Evolutionary conservation across 2,329 filamentous ascomycete genomes (phyloP), one percentile per base, ranked within the genome.

Genomic region (Colletotrichum magnum): DNA sequence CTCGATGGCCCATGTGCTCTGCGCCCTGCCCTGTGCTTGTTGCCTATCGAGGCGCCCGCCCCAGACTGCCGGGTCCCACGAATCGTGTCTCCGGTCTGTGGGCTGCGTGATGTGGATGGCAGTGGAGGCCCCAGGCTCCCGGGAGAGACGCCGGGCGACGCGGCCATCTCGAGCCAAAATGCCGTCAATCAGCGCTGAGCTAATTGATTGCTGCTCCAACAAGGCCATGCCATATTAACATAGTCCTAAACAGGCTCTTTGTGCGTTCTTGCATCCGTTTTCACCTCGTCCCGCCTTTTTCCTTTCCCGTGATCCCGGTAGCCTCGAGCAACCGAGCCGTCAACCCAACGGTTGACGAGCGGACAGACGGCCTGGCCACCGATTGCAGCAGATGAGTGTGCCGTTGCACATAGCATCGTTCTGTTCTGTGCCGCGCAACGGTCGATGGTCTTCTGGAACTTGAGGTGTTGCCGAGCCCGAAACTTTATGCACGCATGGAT

Each of bases 11-110:
- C 43, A 52, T 51, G 26, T 45, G 18, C 15, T 39, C 24, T 56
- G 43, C 61, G 54, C 60, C 39, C 61, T 36, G 66, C 61, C 62
- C 62, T 66, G 66, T 12, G 28, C 45, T 45, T 48, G 18, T 39
- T 39, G 39, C 24, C 50, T 45, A 59, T 66, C 56, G 50, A n/a
- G 43, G 43, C 45, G 51, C 43, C 56, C 45, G 51, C 43, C 56
- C 66, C 54, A 66, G 45, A 52, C n/a, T 60, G 50, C 50, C 47
- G 62, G 61, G 62, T 47, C 61, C 50, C 43, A 52, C 41, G 65
- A 48, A 52, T 63, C 58, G 43, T 58, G 53, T 41, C 36, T 53
- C 53, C 53, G 43, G 39, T 58, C 16, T 48, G 64, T 50, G 53
- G 21, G 50, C 48, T 47, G 28, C 43, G n/a, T 60, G 10, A 45